Conservation (phyloP, 2,329 filamentous ascomycete species). For the Ophiocordyceps camponoti-leonardi region DNA sequence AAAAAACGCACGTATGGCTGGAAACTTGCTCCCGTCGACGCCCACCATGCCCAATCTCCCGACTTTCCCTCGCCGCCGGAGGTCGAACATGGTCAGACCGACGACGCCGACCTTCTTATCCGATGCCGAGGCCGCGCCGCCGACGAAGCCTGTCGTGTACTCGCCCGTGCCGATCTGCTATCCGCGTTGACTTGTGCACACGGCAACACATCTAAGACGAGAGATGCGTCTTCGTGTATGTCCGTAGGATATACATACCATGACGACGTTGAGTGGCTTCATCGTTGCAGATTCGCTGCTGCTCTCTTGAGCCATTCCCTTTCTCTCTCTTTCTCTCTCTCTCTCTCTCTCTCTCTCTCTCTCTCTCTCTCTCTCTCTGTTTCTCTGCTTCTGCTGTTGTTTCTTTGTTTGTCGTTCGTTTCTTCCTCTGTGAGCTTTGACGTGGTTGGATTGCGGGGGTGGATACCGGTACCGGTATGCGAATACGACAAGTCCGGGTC, state of each 20-base stretch:
- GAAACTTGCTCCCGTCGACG: conserved; percentile 76
- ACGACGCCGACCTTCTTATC: conserved; percentile 97
- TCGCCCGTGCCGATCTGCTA: conserved; percentile 71
- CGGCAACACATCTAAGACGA: background rate
- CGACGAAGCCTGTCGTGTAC: conserved; percentile 92
- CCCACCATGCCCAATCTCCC: conserved; percentile 77
- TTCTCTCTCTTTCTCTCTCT: background rate
- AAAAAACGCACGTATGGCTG: conserved; percentile 52
- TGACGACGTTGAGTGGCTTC: conserved; percentile 49
- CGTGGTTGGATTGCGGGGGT: too few relatives aligned
- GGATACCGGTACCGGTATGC: too few relatives aligned
- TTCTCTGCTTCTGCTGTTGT: too few relatives aligned
- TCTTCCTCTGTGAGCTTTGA: too few relatives aligned
- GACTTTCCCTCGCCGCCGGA: conserved; percentile 78
- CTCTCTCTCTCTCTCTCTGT: too few relatives aligned
- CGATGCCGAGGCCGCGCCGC: conserved; percentile 62
- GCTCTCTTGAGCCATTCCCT: background rate
- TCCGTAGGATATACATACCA: conserved; percentile 28
- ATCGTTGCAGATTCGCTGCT: conserved; percentile 17
- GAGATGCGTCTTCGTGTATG: background rate
- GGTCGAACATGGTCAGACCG: conserved; percentile 74
- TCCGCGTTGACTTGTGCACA: conserved; percentile 2
- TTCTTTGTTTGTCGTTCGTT: background rate
- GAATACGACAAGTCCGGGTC: too few relatives aligned
- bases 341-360: too few relatives aligned